phyloP scores from a whole-genome alignment of 2,329 filamentous ascomycete species.

The Verticillium albo-atrum region DNA sequence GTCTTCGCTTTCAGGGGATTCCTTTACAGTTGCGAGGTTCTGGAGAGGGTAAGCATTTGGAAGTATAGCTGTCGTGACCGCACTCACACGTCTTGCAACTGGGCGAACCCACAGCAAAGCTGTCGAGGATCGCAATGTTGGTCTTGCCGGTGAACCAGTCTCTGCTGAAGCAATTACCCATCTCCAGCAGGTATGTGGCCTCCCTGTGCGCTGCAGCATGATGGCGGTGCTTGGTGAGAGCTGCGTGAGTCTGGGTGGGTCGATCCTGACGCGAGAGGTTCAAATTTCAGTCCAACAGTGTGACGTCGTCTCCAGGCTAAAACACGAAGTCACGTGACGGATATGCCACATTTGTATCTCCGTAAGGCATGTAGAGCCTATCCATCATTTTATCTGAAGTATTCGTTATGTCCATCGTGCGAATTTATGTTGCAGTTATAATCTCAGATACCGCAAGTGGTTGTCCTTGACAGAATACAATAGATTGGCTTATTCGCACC shows the following conservation, averaged over 20 bases:
- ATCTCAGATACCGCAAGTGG: no score
- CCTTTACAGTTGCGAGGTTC: not conserved
- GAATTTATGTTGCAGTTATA: no score
- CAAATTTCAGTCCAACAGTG: no score
- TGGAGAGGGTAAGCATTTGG: not conserved
- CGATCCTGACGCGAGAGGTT: not conserved
- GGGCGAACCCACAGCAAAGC: not conserved
- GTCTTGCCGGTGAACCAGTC: not conserved
- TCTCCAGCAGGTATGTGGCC: slow-evolving; percentile 26
- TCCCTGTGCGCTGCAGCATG: slow-evolving; percentile 25
- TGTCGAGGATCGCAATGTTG: not conserved
- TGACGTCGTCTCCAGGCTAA: no score
- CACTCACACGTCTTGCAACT: not conserved
- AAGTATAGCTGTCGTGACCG: not conserved
- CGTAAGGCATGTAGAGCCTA: no score
- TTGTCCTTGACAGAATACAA: no score
- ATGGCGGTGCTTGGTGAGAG: not conserved
- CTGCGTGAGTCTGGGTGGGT: not conserved
- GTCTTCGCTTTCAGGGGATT: not conserved
- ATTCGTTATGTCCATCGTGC: no score
- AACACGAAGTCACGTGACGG: no score
- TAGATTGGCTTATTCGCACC: no score
- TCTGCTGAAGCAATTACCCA: slow-evolving; percentile 16
- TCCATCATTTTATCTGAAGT: no score
- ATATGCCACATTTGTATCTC: no score